These are phyloP conservation scores for Malassezia sp. DNA, from an alignment of 1,284 basidiomycete genomes.

Conservation along the genomic window DNA sequence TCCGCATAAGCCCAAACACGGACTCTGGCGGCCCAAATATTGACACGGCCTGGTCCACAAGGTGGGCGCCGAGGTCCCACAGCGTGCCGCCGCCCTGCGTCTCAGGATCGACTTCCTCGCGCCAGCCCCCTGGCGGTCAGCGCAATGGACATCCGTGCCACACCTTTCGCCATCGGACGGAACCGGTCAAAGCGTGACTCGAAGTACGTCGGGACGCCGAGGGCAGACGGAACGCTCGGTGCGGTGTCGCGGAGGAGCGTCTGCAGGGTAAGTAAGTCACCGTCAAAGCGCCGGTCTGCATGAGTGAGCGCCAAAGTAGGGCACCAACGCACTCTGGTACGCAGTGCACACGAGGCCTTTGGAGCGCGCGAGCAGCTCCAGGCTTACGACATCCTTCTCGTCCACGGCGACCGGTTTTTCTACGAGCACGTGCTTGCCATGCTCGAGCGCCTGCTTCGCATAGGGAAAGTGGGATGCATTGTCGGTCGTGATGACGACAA, in stretches of 20 bases:
- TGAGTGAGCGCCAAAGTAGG: too few relatives aligned
- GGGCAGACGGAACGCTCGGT: slow-evolving; percentile 22
- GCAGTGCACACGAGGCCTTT: slow-evolving; percentile 36
- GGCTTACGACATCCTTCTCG: slow-evolving; percentile 21
- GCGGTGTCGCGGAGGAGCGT: slow-evolving; percentile 19
- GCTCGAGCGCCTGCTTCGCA: slow-evolving; percentile 33
- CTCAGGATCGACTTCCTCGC: slow-evolving; percentile 34
- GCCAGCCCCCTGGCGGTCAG: too few relatives aligned
- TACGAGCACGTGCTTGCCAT: slow-evolving; percentile 39
- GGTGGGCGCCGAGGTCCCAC: slow-evolving; percentile 40
- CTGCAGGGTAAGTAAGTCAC: slow-evolving; percentile 40
- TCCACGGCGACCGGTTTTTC: slow-evolving; percentile 40
- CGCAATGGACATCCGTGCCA: too few relatives aligned
- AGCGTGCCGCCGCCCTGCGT: slow-evolving; percentile 39
- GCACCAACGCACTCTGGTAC: slow-evolving; percentile 31
- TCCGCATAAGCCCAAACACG: slow-evolving; percentile 31
- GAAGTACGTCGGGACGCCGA: slow-evolving; percentile 36
- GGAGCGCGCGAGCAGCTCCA: slow-evolving; percentile 23
- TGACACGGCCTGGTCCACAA: slow-evolving; percentile 38
- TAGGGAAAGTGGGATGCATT: slow-evolving; percentile 40
- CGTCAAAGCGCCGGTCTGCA: slow-evolving; percentile 35
- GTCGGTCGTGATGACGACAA: slow-evolving; percentile 43
- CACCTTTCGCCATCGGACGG: slow-evolving; percentile 37
- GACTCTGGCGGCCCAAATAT: slow-evolving; percentile 37
- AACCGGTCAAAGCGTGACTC: slow-evolving; percentile 42